These are phyloP conservation scores for Psilocybe azurescens DNA, from an alignment of 768 basidiomycete genomes.

Conservation along the genomic window DNA sequence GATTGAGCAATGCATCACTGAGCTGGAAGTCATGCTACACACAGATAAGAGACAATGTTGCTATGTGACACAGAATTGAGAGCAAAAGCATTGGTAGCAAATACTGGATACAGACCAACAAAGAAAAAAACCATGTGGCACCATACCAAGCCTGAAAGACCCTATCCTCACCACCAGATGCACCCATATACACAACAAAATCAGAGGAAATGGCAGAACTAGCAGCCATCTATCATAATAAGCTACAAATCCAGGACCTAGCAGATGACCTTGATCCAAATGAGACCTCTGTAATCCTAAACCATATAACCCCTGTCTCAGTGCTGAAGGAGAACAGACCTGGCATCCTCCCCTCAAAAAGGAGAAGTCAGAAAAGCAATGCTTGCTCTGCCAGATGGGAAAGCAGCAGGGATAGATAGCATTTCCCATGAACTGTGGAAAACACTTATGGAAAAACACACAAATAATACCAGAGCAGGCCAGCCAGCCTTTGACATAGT, in stretches of 20 bases:
- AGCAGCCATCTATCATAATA: conserved; percentile 30
- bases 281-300: not conserved
- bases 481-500: conserved; percentile 20
- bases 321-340: not conserved
- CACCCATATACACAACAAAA: not conserved
- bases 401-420: conserved; percentile 29
- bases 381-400: conserved; percentile 15
- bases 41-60: conserved; percentile 3
- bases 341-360: conserved; percentile 4
- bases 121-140: conserved; percentile 8
- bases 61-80: not conserved
- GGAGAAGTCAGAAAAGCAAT: conserved; percentile 19
- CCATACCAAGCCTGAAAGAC: not conserved
- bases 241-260: conserved; percentile 26
- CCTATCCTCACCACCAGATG: not conserved
- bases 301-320: not conserved
- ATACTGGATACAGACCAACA: conserved; percentile 10
- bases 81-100: not conserved
- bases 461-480: conserved; percentile 3
- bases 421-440: conserved; percentile 35
- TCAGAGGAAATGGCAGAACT: conserved; percentile 34
- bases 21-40: not conserved
- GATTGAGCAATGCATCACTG: not conserved
- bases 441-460: conserved; percentile 3
- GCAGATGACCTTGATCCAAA: no score